Base-by-base conservation (phyloP, 2,329 filamentous ascomycete species). In the Microdochium paspali region DNA sequence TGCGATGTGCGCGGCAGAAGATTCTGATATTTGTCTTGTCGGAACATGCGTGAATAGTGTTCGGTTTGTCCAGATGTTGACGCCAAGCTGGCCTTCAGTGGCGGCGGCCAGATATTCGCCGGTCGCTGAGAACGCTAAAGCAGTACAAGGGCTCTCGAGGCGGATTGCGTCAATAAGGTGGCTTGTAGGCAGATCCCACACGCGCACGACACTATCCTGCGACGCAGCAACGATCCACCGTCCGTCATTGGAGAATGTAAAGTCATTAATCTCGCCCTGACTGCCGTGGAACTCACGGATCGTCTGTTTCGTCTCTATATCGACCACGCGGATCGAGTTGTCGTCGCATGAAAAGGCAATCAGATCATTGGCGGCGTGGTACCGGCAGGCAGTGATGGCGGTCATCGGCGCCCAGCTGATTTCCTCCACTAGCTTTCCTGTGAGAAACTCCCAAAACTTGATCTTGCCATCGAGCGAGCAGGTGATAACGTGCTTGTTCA, bases 391-490 rank as follows among this genome's bases (percentile, higher is more conserved):
- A 1, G 81, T 87, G 46, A 95, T 83, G 43, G 82, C 78, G 4
- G 83, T 82, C 76, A 87, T 87, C 3, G 80, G 80, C 42, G 84
- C 80, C 85, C 90, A 95, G 62, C 90, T 82, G 46, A 97, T 80
- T 59, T 96, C 83, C 52, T 91, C 79, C 10, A 87, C 61, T 2
- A 97, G 74, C 42, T 80, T 77, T 7, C 91, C 93, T 0, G 86
- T 88, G n/a, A 82, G 66, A 53, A 98, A 95, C 54, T 95, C 87
- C 94, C 94, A 98, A 62, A 98, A 97, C 70, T 96, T 97, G 57
- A 97, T 77, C 64, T 85, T 95, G 26, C 93, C 93, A 64, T 98
- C 93, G 13, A 90, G 69, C 2, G 88, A 85, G 61, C 90, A 95
- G 51, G 90, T 95, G 40, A 96, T 81, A 45, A 97, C 74, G 18